A percentile compares a stretch with the other conserved stretches of the same genome.
These are phyloP conservation scores for Dryas integrifolia DNA, from an alignment of 331 rosid genomes.

Conservation along the genomic window DNA sequence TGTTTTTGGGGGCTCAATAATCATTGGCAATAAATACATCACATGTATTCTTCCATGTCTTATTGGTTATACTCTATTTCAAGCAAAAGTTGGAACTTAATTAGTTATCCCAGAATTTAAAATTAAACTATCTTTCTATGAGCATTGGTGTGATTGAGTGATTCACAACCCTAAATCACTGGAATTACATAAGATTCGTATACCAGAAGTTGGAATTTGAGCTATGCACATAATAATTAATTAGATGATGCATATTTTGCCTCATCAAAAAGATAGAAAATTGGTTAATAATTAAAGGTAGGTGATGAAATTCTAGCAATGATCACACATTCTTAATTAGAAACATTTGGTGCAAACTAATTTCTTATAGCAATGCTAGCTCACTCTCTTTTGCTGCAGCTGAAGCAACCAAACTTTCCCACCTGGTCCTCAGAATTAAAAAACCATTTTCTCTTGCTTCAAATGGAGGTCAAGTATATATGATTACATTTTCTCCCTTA, in stretches of 20 bases:
- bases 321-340: background rate
- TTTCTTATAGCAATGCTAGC: background rate
- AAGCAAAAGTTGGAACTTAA: too few relatives aligned
- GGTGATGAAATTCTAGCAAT: background rate
- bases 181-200: too few relatives aligned
- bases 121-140: too few relatives aligned
- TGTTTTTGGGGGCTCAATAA: background rate
- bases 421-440: background rate
- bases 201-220: background rate
- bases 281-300: background rate
- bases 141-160: too few relatives aligned
- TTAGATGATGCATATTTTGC: background rate
- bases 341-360: slow-evolving; percentile 7
- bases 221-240: background rate
- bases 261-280: background rate
- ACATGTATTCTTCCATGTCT: background rate
- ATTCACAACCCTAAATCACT: too few relatives aligned
- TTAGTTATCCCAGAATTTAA: too few relatives aligned
- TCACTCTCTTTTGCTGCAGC: background rate
- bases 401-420: slow-evolving; percentile 12
- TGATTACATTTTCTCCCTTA: slow-evolving; percentile 30
- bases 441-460: slow-evolving; percentile 46
- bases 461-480: slow-evolving; percentile 57
- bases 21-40: background rate
- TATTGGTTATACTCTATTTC: too few relatives aligned